Conservation (phyloP, 495 filamentous ascomycete species). For the Articulospora tetracladia region DNA sequence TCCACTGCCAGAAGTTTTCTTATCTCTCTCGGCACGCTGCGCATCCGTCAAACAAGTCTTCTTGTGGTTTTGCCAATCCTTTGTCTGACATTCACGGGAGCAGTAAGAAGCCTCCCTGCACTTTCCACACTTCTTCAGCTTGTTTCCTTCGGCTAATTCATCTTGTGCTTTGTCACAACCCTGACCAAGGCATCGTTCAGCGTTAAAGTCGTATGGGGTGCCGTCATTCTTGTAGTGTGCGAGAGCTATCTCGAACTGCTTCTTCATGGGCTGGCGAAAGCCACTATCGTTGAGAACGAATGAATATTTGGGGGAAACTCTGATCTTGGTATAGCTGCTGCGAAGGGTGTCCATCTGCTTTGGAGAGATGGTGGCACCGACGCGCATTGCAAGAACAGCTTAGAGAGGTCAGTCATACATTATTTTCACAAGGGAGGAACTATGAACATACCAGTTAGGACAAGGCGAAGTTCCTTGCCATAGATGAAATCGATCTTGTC, state of each 20-base stretch:
- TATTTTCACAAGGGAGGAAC: not conserved
- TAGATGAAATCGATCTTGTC: not conserved
- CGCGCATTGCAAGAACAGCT: conserved; percentile 13
- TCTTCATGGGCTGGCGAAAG: conserved; percentile 3
- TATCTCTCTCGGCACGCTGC: not conserved
- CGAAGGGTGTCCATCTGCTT: conserved; percentile 4
- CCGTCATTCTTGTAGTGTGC: conserved; percentile 13
- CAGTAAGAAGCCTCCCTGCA: conserved; percentile 6
- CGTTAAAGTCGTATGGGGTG: conserved; percentile 9
- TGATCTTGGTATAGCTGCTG: conserved; percentile 1
- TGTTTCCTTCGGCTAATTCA: not conserved
- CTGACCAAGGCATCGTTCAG: not conserved
- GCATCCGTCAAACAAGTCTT: conserved; percentile 9
- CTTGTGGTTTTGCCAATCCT: conserved; percentile 9
- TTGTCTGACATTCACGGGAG: conserved; percentile 6
- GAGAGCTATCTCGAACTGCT: conserved; percentile 8
- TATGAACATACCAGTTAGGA: not conserved
- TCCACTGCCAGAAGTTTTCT: not conserved
- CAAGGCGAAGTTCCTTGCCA: not conserved
- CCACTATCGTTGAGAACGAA: not conserved
- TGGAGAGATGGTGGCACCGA: conserved; percentile 6
- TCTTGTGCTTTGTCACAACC: conserved; percentile 1
- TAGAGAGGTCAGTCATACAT: not conserved
- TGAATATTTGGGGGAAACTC: conserved; percentile 5
- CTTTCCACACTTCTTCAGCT: conserved; percentile 9